Conservation (phyloP, 83 land plant species). For the Picea abies region DNA sequence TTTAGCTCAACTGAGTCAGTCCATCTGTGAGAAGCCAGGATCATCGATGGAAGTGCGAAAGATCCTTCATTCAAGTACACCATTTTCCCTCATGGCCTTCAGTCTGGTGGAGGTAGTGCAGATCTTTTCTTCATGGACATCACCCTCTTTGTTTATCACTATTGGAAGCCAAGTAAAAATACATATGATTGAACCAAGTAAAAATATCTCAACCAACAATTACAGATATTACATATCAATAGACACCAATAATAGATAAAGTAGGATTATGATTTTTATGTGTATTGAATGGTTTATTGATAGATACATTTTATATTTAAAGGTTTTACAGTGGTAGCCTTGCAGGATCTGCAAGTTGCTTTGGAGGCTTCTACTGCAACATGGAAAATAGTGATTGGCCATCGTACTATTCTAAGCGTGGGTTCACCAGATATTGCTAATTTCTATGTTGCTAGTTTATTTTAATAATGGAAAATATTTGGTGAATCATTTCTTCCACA, state of each 20-base stretch:
- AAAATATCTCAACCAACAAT: conserved; percentile 42
- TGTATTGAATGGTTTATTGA: too few relatives aligned
- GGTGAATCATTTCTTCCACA: too few relatives aligned
- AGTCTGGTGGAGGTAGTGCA: conserved; percentile 15
- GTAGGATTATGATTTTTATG: too few relatives aligned
- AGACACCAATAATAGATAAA: background rate
- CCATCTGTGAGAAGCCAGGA: conserved; percentile 45
- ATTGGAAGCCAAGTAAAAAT: conserved; percentile 52
- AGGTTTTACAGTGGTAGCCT: background rate
- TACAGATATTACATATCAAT: conserved; percentile 44
- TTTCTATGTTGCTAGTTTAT: too few relatives aligned
- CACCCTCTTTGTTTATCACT: conserved; percentile 68
- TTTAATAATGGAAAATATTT: too few relatives aligned
- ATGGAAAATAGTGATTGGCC: conserved; percentile 95
- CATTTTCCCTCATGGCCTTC: background rate
- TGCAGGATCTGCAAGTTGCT: conserved; percentile 65
- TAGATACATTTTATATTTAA: too few relatives aligned
- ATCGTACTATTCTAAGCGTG: conserved; percentile 77
- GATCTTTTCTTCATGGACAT: conserved; percentile 92
- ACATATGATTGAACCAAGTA: conserved; percentile 81
- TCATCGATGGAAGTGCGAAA: conserved; percentile 59
- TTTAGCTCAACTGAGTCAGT: conserved; percentile 57
- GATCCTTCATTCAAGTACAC: conserved; percentile 38
- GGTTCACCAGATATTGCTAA: conserved; percentile 31
- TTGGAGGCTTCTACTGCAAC: conserved; percentile 64